Percentiles rank a stretch among this genome's conserved stretches.
phyloP scores from a whole-genome alignment of 2,329 filamentous ascomycete species.

The Emericellopsis cladophorae region DNA sequence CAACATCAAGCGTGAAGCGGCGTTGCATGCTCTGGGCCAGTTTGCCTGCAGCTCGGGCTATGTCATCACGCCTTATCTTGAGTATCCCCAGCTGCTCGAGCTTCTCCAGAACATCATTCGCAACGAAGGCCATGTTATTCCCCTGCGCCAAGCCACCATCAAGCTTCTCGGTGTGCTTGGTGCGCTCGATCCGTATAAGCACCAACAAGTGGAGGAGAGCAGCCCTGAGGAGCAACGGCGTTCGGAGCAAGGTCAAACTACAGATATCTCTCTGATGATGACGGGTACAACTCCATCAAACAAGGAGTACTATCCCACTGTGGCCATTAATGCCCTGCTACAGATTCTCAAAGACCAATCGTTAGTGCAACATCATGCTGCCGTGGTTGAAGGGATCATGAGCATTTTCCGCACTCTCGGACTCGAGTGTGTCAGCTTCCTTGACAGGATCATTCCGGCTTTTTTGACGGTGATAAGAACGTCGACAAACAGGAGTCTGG shows the following conservation, averaged over 20 bases:
- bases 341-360: slow-evolving; percentile 87
- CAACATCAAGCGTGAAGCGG: slow-evolving; percentile 78
- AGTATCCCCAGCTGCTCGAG: slow-evolving; percentile 87
- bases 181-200: slow-evolving; percentile 89
- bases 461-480: slow-evolving; percentile 83
- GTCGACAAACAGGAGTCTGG: slow-evolving; percentile 64
- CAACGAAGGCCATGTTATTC: slow-evolving; percentile 71
- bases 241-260: slow-evolving; percentile 53
- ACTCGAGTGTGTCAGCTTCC: slow-evolving; percentile 88
- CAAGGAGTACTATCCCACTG: slow-evolving; percentile 96
- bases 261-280: slow-evolving; percentile 97
- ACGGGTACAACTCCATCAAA: slow-evolving; percentile 89
- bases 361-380: slow-evolving; percentile 78
- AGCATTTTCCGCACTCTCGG: slow-evolving; percentile 96
- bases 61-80: slow-evolving; percentile 89
- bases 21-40: slow-evolving; percentile 80
- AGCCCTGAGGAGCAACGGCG: slow-evolving; percentile 68
- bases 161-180: slow-evolving; percentile 93
- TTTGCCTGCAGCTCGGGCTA: slow-evolving; percentile 94
- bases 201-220: slow-evolving; percentile 86
- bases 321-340: slow-evolving; percentile 91
- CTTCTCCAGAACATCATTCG: slow-evolving; percentile 91
- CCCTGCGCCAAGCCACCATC: slow-evolving; percentile 84
- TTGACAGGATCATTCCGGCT: slow-evolving; percentile 86
- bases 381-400: slow-evolving; percentile 95